Evolutionary conservation across 1,284 basidiomycete species (phyloP).

Genomic region (Paramarasmius palmivorus): DNA sequence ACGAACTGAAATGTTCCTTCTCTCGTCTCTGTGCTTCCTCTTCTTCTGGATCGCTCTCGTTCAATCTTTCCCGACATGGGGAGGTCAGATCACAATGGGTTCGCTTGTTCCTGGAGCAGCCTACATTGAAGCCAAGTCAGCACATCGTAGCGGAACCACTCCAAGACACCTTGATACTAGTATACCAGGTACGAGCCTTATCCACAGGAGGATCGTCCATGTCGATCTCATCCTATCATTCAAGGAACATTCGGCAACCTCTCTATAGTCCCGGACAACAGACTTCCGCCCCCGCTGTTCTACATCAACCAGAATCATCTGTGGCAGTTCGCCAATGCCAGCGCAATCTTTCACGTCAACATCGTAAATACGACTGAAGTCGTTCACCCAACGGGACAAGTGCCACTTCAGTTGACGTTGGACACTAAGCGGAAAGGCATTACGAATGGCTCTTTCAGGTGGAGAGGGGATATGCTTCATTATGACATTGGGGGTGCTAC

Average conservation of each 20-base stretch:
- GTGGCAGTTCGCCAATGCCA: slow-evolving; percentile 56
- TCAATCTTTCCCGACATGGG: slow-evolving; percentile 46
- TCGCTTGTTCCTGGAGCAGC: slow-evolving; percentile 50
- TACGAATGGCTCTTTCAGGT: slow-evolving; percentile 48
- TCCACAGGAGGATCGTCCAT: slow-evolving; percentile 3
- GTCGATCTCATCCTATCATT: slow-evolving; percentile 3
- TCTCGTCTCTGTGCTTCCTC: slow-evolving; percentile 21
- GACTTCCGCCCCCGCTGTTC: slow-evolving; percentile 45
- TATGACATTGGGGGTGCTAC: slow-evolving; percentile 46
- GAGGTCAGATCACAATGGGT: slow-evolving; percentile 43
- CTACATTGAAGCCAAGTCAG: slow-evolving; percentile 44
- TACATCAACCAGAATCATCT: slow-evolving; percentile 53
- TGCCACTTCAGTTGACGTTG: slow-evolving; percentile 48
- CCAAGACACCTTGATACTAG: slow-evolving; percentile 40
- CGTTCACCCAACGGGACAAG: slow-evolving; percentile 27
- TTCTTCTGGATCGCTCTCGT: slow-evolving; percentile 22
- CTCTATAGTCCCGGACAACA: slow-evolving; percentile 30
- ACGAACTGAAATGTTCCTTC: slow-evolving; percentile 12
- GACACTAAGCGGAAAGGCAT: slow-evolving; percentile 40
- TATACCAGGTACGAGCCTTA: slow-evolving; percentile 26
- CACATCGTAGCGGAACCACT: slow-evolving; percentile 17
- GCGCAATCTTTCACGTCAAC: slow-evolving; percentile 54
- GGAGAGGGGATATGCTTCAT: slow-evolving; percentile 56
- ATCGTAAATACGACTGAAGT: slow-evolving; percentile 48
- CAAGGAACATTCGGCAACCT: slow-evolving; percentile 36